Conservation (phyloP, 148 eudicot genomes). For the Camellia japonica region DNA sequence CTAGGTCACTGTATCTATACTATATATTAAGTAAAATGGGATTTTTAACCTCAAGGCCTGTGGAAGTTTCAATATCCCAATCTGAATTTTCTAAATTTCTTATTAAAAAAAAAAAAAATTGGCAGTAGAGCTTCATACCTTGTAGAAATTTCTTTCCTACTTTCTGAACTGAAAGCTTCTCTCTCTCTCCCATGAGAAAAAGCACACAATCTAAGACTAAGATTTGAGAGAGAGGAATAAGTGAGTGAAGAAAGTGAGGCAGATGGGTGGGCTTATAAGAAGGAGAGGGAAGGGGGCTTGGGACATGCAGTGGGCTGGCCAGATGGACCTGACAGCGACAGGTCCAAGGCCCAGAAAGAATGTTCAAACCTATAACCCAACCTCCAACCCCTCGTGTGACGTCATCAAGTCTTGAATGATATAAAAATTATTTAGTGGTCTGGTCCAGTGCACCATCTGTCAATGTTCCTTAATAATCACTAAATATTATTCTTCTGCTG, state of each 20-base stretch:
- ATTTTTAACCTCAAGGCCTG: too few species aligned
- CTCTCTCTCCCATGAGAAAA: conserved; percentile 22
- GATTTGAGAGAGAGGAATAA: background rate
- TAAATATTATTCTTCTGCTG: too few species aligned
- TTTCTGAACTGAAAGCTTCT: conserved; percentile 24
- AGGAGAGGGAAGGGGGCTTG: conserved; percentile 5
- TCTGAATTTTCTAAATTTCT: too few species aligned
- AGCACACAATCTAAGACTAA: background rate
- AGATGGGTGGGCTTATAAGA: conserved; percentile 21
- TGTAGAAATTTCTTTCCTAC: conserved; percentile 20
- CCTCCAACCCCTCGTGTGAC: background rate
- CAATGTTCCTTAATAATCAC: too few species aligned
- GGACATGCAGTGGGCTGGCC: conserved; percentile 28
- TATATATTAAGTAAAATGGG: too few species aligned
- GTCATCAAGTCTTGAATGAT: background rate
- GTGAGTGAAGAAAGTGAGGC: background rate
- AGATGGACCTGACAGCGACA: conserved; percentile 31
- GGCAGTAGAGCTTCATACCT: conserved; percentile 12
- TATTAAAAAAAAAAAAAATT: background rate
- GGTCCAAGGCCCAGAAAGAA: conserved; percentile 37
- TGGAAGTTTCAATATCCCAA: too few species aligned
- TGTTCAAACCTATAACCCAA: background rate
- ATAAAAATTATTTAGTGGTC: too few species aligned
- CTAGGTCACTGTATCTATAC: too few species aligned
- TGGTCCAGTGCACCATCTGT: too few species aligned